These are phyloP conservation scores for Pseudogymnoascus sp. DNA, from an alignment of 2,329 filamentous ascomycete species.

Conservation along the genomic window DNA sequence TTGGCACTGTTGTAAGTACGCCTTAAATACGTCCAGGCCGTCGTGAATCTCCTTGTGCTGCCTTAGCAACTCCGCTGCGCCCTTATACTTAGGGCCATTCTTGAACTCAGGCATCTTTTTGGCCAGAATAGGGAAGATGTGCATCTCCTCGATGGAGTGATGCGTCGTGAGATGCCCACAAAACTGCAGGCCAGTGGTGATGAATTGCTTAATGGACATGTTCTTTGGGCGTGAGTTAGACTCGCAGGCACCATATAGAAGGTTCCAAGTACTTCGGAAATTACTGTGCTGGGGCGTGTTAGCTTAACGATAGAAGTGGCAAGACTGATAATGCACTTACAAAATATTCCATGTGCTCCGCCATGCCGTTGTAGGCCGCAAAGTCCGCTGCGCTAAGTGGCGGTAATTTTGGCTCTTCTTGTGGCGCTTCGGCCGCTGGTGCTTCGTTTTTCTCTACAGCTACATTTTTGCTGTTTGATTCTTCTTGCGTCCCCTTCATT, in stretches of 20 bases:
- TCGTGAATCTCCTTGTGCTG: slow-evolving; percentile 75
- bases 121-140: slow-evolving; percentile 73
- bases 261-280: slow-evolving; percentile 67
- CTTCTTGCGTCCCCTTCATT: neutral
- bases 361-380: slow-evolving; percentile 50
- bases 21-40: slow-evolving; percentile 59
- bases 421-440: neutral
- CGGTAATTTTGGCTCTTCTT: slow-evolving; percentile 30
- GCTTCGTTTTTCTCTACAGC: neutral
- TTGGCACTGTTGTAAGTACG: slow-evolving; percentile 55
- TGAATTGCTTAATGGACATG: slow-evolving; percentile 61
- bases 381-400: slow-evolving; percentile 50
- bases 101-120: slow-evolving; percentile 71
- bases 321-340: slow-evolving; percentile 31
- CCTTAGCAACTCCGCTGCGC: slow-evolving; percentile 53
- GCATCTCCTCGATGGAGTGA: slow-evolving; percentile 73
- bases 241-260: slow-evolving; percentile 57
- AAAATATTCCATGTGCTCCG: slow-evolving; percentile 54
- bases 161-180: slow-evolving; percentile 62
- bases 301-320: neutral
- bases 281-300: slow-evolving; percentile 52
- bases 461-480: neutral
- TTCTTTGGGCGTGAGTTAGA: slow-evolving; percentile 48
- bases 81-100: slow-evolving; percentile 50
- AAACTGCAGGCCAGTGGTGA: slow-evolving; percentile 61